These are phyloP conservation scores for Chaetothyriales sp. DNA, from an alignment of 2,329 filamentous ascomycete species.

Conservation along the genomic window DNA sequence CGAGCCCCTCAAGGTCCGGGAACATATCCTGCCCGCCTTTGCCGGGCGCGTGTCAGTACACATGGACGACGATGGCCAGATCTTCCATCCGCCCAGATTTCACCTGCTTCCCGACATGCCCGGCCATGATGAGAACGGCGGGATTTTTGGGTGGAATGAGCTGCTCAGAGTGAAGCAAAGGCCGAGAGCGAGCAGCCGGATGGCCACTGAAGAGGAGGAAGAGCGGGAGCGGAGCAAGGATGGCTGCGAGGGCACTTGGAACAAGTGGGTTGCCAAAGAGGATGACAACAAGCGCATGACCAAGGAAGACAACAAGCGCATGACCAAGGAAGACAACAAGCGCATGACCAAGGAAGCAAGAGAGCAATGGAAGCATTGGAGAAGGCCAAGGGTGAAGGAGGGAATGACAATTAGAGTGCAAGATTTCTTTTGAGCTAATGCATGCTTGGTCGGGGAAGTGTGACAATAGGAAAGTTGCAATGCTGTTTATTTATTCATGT, in stretches of 20 bases:
- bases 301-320: background rate
- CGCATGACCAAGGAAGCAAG: background rate
- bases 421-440: background rate
- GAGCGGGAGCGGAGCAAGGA: background rate
- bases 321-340: background rate
- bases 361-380: background rate
- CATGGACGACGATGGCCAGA: background rate
- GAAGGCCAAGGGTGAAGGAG: background rate
- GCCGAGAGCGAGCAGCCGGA: background rate
- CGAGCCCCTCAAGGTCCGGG: slow-evolving; percentile 24
- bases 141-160: slow-evolving; percentile 32
- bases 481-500: no score
- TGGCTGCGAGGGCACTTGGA: background rate
- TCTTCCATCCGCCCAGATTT: slow-evolving; percentile 16
- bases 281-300: background rate
- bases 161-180: slow-evolving; percentile 22
- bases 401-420: background rate
- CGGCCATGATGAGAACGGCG: slow-evolving; percentile 31
- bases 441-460: no score
- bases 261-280: background rate
- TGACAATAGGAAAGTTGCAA: no score
- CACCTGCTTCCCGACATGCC: slow-evolving; percentile 29
- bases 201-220: background rate
- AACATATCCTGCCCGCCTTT: slow-evolving; percentile 30
- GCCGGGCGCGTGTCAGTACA: slow-evolving; percentile 23